Evolutionary conservation across 192 early-diverging fungal genomes (phyloP).

Genomic region (Backusella macrospora): DNA sequence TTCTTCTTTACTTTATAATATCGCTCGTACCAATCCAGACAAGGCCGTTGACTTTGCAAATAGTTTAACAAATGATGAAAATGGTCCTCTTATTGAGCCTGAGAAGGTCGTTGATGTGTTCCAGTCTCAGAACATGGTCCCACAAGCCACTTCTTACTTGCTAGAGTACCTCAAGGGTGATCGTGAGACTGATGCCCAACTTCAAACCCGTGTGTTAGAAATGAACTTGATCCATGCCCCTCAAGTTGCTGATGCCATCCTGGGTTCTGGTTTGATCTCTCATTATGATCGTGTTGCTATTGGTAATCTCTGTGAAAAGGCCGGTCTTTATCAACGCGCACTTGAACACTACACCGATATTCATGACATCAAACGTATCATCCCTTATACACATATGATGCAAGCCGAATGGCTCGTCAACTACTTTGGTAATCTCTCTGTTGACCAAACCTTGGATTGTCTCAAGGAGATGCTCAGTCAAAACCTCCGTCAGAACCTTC

Average conservation of each 20-base stretch:
- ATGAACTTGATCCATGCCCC: slow-evolving; percentile 97
- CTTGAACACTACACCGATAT: slow-evolving; percentile 97
- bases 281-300: slow-evolving; percentile 95
- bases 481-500: slow-evolving; percentile 95
- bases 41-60: slow-evolving; percentile 94
- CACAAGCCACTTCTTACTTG: slow-evolving; percentile 96
- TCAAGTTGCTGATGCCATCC: slow-evolving; percentile 98
- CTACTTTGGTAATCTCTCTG: slow-evolving; percentile 95
- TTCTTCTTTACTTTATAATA: slow-evolving; percentile 83
- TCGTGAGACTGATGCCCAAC: slow-evolving; percentile 84
- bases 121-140: slow-evolving; percentile 87
- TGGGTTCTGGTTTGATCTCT: slow-evolving; percentile 94
- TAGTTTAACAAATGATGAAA: slow-evolving; percentile 81
- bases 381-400: slow-evolving; percentile 87
- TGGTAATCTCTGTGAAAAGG: slow-evolving; percentile 95
- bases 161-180: slow-evolving; percentile 96
- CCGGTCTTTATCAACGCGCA: slow-evolving; percentile 94
- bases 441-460: slow-evolving; percentile 94
- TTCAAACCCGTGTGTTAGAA: slow-evolving; percentile 95
- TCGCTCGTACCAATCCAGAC: slow-evolving; percentile 90
- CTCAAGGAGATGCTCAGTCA: slow-evolving; percentile 91
- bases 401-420: slow-evolving; percentile 89
- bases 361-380: slow-evolving; percentile 94
- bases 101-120: slow-evolving; percentile 94
- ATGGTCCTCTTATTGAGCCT: slow-evolving; percentile 81